These are phyloP conservation scores for Candida peoriensis DNA, from an alignment of 805 yeast genomes.

Conservation along the genomic window DNA sequence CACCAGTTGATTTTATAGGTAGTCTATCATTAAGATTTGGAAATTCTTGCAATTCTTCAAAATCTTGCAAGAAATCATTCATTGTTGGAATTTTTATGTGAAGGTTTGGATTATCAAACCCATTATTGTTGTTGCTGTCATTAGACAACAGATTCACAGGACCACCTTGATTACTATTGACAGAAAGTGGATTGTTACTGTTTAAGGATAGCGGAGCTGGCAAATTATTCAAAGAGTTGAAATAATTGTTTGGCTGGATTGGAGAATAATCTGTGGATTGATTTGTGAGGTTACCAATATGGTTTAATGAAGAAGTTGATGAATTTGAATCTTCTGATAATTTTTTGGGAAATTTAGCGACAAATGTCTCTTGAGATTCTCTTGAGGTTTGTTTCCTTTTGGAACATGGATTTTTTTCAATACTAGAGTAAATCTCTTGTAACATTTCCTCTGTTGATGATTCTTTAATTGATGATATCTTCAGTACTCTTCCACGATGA, in stretches of 20 bases:
- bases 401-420: constrained; percentile 20
- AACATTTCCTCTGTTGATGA: constrained; percentile 17
- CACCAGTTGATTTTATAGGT: constrained; percentile 14
- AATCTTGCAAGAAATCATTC: constrained; percentile 21
- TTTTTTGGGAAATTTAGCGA: background rate
- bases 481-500: constrained; percentile 24
- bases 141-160: constrained; percentile 1
- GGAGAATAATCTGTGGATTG: constrained; percentile 3
- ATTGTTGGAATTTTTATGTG: constrained; percentile 14
- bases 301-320: background rate
- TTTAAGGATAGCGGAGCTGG: background rate
- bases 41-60: constrained; percentile 16
- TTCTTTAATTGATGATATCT: constrained; percentile 18
- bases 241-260: constrained; percentile 6
- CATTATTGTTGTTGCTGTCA: background rate
- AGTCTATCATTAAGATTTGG: constrained; percentile 13
- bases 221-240: constrained; percentile 1
- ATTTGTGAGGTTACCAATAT: background rate
- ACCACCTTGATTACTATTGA: constrained; percentile 3
- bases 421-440: constrained; percentile 20
- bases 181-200: background rate
- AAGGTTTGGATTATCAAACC: background rate
- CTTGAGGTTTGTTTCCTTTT: constrained; percentile 20
- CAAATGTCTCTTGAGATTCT: constrained; percentile 11
- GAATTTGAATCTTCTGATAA: background rate